Evolutionary conservation across 2,329 filamentous ascomycete genomes (phyloP).

Genomic region (Myriosclerotinia curreyana): DNA sequence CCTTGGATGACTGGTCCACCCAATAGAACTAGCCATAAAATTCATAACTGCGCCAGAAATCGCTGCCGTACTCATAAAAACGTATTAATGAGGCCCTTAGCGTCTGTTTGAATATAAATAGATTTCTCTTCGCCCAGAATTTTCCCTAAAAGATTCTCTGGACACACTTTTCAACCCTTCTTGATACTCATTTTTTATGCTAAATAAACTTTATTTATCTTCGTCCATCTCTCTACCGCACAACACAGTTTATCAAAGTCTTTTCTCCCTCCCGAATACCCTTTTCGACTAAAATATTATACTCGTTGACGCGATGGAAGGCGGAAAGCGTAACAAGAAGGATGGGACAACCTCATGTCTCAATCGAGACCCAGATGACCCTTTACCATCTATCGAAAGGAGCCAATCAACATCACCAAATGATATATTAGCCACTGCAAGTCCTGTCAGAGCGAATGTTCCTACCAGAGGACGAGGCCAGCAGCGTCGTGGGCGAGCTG

Average conservation of each 20-base stretch:
- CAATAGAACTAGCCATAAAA: neutral
- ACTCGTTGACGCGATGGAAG: neutral
- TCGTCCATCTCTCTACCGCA: neutral
- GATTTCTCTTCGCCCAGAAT: too few relatives aligned
- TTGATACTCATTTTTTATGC: neutral
- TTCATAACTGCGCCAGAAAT: too few relatives aligned
- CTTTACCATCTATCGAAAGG: neutral
- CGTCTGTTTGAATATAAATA: neutral
- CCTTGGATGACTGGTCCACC: neutral
- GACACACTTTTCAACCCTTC: too few relatives aligned
- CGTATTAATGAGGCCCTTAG: neutral
- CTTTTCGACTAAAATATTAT: neutral
- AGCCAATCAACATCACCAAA: neutral
- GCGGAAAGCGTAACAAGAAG: neutral
- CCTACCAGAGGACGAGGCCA: neutral
- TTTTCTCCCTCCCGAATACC: too few relatives aligned
- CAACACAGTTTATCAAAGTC: too few relatives aligned
- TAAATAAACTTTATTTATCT: too few relatives aligned
- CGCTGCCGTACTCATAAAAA: neutral
- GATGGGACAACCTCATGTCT: neutral
- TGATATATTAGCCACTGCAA: rapidly evolving
- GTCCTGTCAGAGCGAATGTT: too few relatives aligned
- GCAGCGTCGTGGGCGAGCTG: neutral
- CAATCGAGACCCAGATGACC: neutral
- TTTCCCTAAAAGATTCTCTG: neutral